Base-by-base conservation (phyloP, 2,329 filamentous ascomycete genomes). In the Xylariaceae sp. region DNA sequence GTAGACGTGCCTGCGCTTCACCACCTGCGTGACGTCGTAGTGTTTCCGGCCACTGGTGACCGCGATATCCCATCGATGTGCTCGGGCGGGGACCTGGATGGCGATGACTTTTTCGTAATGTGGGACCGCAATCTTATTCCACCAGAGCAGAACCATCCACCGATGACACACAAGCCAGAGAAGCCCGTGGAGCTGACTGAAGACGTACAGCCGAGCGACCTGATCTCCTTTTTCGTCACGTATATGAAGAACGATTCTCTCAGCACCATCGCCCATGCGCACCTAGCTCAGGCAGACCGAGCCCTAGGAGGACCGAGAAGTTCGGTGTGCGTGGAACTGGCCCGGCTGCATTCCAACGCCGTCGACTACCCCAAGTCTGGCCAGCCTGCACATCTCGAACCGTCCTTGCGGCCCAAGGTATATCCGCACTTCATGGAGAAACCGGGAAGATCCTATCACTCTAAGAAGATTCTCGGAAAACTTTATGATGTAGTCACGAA, bases 341-440 rank as follows among this genome's bases (percentile, higher is more conserved):
- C 92, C 2, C 74, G 80, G 8, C 74, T 97, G 2, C 94, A 99
- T 68, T 97, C 94, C 0, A 84, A 85, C 62, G 92, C 94, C 0
- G 94, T 99, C 0, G 94, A 99, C 68, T 99, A 94, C 67, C 85
- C 89, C 42, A 99, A 99, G 73, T 92, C 89, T 1, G 94, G 94
- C 0, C 79, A 86, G 9, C 81, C 88, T 0, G 92, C 92, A 0
- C 72, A 78, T 18, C 87, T 95, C 75, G 74, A 76, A 6, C 71
- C 74, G 37, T 73, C 77, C 0, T 73, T 94, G 3, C 74, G 76
- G n/a, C 84, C 88, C 0, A 74, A 63, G 5, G 72, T 63, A 50
- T 95, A 84, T 80, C 94, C 91, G 0, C 92, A 96, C 68, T 97
- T 92, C 67, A 92, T 95, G 85, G 87, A 91, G 67, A 90, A 85